Conservation (phyloP, 2,329 filamentous ascomycete genomes). For the Fusarium paranaense region DNA sequence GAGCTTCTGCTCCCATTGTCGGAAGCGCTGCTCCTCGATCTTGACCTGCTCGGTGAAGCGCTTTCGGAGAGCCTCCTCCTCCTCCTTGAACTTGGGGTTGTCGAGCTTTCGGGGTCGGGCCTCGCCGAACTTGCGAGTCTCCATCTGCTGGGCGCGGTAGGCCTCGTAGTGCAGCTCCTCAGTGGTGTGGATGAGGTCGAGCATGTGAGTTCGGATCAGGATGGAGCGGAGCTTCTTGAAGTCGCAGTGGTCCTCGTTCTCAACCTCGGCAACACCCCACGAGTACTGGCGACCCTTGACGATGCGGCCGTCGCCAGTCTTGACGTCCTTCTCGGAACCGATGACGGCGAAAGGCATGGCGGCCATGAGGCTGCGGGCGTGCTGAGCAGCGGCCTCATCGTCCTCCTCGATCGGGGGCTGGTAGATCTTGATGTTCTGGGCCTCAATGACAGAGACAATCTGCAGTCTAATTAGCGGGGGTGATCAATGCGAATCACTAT, state of each 20-base stretch:
- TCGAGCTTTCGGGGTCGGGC: conserved; percentile 96
- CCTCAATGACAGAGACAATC: conserved; percentile 96
- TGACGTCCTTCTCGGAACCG: conserved; percentile 98
- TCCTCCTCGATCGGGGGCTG: conserved; percentile 98
- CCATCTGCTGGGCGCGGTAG: conserved; percentile 99
- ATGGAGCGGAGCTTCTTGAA: conserved; percentile 99
- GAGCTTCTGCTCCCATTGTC: conserved; percentile 99
- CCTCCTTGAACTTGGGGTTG: conserved; percentile 99
- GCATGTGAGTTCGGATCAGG: conserved; percentile 98
- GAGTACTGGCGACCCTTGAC: conserved; percentile 99
- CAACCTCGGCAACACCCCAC: conserved; percentile 99
- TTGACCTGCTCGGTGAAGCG: conserved; percentile 99
- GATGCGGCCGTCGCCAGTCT: conserved; percentile 93
- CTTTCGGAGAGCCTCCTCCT: conserved; percentile 98
- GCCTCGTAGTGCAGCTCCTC: conserved; percentile 99
- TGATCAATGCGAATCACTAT: neutral
- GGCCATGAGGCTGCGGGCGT: conserved; percentile 92
- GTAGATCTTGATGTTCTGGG: conserved; percentile 99
- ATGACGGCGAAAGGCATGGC: conserved; percentile 99
- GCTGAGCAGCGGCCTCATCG: conserved; percentile 94
- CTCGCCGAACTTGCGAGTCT: conserved; percentile 99
- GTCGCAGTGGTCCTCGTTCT: conserved; percentile 99
- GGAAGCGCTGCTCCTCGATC: conserved; percentile 99
- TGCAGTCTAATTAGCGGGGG: conserved; percentile 52
- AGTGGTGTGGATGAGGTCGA: conserved; percentile 99